Evolutionary conservation across 345 rosid species (phyloP), one percentile per base, ranked within the genome.

Genomic region (Isatis tinctoria): DNA sequence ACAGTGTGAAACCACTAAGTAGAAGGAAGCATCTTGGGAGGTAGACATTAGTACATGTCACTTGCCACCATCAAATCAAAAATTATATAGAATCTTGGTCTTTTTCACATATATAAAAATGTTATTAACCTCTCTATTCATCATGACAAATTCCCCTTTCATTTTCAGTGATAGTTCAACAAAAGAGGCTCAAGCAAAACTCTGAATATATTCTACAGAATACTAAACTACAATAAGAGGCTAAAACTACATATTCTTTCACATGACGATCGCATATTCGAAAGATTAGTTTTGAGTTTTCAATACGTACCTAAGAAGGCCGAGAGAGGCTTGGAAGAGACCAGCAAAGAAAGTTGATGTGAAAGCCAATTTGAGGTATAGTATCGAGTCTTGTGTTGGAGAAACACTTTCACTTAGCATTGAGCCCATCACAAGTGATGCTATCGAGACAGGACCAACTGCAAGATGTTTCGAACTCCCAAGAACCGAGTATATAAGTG

Each of bases 271-370:
- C 49, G 6, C 57, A 41, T 11, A 75, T 51, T 60, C 17, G 2
- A 9, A 28, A 66, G 44, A 49, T 48, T 12, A 57, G 8, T 64
- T 20, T 62, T 73, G 17, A 8, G 32, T 51, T 52, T 51, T 11
- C 10, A 33, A 7, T 18, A 45, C 27, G 35, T 82, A 90, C 99
- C 99, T 94, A 18, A 92, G 82, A 28, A 92, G 73, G 41, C 99
- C 98, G 43, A 96, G 80, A 54, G 96, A 86, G 44, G 98, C 92
- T 82, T 96, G 98, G 80, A 96, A 92, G 17, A 92, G 30, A 62
- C 99, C 99, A 45, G 98, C 99, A 63, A 96, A 92, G 87, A 96
- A 89, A 70, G 99, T 92, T 5, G 99, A 82, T 60, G 99, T 92
- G 84, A 96, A 90, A 70, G 99, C 98, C 78, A 96, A 37, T 54